Conservation (phyloP, 1,139 yeast genomes). For the Candida sanyaensis region DNA sequence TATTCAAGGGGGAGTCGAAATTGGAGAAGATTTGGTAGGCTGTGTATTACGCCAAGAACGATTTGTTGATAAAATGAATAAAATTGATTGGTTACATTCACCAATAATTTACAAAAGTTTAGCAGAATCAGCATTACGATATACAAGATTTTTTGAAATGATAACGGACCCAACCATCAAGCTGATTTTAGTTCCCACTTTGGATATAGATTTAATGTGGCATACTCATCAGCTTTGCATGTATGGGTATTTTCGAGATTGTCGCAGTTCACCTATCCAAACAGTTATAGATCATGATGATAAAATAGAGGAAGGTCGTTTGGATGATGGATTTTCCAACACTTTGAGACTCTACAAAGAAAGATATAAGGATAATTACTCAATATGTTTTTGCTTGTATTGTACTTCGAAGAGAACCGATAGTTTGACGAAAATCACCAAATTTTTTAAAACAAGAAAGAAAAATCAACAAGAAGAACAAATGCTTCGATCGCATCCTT, state of each 20-base stretch:
- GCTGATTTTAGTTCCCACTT: conserved; percentile 32
- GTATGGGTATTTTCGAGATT: conserved; percentile 23
- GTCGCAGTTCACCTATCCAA: conserved; percentile 12
- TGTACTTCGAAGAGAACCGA: conserved; percentile 12
- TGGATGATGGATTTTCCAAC: conserved; percentile 13
- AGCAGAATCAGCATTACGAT: conserved; percentile 24
- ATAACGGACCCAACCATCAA: conserved; percentile 11
- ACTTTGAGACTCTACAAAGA: conserved; percentile 16
- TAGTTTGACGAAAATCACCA: neutral
- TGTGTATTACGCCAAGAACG: conserved; percentile 32
- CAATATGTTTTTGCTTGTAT: conserved; percentile 17
- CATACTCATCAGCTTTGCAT: conserved; percentile 39
- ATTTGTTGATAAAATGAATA: conserved; percentile 31
- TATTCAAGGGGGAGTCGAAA: conserved; percentile 15
- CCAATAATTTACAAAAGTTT: conserved; percentile 21
- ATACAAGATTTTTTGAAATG: conserved; percentile 21
- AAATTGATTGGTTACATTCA: conserved; percentile 29
- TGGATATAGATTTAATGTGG: conserved; percentile 43
- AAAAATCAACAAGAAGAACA: neutral
- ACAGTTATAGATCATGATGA: conserved; percentile 18
- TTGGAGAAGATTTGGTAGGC: conserved; percentile 32
- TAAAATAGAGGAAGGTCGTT: conserved; percentile 13
- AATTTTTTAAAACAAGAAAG: conserved; percentile 2
- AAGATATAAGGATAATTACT: conserved; percentile 14
- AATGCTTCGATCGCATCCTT: neutral